phyloP scores from a whole-genome alignment of 2,329 filamentous ascomycete species.

The Pseudocercospora pini-densiflorae region DNA sequence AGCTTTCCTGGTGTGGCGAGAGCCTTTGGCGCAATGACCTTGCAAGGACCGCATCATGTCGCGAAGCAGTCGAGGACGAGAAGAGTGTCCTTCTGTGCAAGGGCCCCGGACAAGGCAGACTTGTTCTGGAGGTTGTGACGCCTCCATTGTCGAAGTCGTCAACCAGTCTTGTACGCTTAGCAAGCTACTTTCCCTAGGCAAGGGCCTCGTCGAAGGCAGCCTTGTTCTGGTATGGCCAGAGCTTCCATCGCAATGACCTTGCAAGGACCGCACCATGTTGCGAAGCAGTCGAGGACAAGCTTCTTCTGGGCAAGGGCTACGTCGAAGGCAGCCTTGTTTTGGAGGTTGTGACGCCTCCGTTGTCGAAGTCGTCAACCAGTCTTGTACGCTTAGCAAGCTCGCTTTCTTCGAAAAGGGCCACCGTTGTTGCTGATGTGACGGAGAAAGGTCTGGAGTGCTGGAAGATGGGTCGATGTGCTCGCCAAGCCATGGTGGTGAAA shows the following conservation, averaged over 20 bases:
- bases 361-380: background rate
- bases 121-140: conserved; percentile 62
- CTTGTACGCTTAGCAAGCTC: background rate
- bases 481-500: background rate
- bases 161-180: background rate
- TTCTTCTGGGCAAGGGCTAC: conserved; percentile 56
- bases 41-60: conserved; percentile 94
- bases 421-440: conserved; percentile 48
- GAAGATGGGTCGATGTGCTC: conserved; percentile 30
- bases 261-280: conserved; percentile 93
- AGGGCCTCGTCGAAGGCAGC: too few relatives aligned
- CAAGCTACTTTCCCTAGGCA: background rate
- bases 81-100: conserved; percentile 40
- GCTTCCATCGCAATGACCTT: conserved; percentile 86
- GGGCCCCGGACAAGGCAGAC: conserved; percentile 61
- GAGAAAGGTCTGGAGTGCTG: conserved; percentile 43
- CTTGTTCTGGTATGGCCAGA: too few relatives aligned
- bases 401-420: background rate
- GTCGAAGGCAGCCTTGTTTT: conserved; percentile 65
- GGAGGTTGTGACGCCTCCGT: conserved; percentile 57
- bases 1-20: too few relatives aligned
- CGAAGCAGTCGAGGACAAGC: conserved; percentile 85
- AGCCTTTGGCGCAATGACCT: conserved; percentile 77
- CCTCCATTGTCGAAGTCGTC: conserved; percentile 38
- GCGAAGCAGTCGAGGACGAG: conserved; percentile 74